These are phyloP conservation scores for Aspergillus japonicus DNA, from an alignment of 2,329 filamentous ascomycete genomes.

Conservation along the genomic window DNA sequence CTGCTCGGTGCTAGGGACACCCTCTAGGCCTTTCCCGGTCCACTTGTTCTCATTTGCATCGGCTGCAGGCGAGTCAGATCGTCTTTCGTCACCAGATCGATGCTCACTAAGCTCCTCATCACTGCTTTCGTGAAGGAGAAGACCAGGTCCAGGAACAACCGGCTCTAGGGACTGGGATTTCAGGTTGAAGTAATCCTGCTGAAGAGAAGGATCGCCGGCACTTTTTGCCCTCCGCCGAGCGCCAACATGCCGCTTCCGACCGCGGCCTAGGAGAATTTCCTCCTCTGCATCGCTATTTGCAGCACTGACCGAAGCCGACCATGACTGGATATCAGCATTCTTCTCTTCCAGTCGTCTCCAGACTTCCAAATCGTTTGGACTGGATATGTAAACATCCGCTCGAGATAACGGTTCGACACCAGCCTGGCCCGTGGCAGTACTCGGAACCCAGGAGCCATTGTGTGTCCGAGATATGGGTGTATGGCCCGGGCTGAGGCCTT, in stretches of 20 bases:
- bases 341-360: conserved; percentile 50
- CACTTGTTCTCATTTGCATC: conserved; percentile 26
- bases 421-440: conserved; percentile 40
- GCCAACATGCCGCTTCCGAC: conserved; percentile 21
- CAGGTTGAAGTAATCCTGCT: conserved; percentile 37
- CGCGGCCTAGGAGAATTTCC: conserved; percentile 22
- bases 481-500: conserved; percentile 18
- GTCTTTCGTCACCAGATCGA: conserved; percentile 21
- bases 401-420: conserved; percentile 51
- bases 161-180: conserved; percentile 32
- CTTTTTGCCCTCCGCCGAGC: conserved; percentile 50
- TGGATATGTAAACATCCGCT: conserved; percentile 46
- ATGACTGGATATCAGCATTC: conserved; percentile 54
- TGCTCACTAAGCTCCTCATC: conserved; percentile 35
- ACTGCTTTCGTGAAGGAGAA: conserved; percentile 47
- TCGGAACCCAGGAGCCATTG: conserved; percentile 49
- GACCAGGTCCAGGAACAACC: conserved; percentile 52
- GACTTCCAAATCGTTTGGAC: conserved; percentile 52
- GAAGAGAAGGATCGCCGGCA: conserved; percentile 34
- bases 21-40: conserved; percentile 23
- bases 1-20: conserved; percentile 25
- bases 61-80: conserved; percentile 29
- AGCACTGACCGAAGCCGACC: conserved; percentile 53
- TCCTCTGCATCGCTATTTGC: conserved; percentile 44
- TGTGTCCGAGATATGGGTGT: conserved; percentile 35